phyloP scores from a whole-genome alignment of 176 grass and related monocot genomes.

The Avena eriantha region DNA sequence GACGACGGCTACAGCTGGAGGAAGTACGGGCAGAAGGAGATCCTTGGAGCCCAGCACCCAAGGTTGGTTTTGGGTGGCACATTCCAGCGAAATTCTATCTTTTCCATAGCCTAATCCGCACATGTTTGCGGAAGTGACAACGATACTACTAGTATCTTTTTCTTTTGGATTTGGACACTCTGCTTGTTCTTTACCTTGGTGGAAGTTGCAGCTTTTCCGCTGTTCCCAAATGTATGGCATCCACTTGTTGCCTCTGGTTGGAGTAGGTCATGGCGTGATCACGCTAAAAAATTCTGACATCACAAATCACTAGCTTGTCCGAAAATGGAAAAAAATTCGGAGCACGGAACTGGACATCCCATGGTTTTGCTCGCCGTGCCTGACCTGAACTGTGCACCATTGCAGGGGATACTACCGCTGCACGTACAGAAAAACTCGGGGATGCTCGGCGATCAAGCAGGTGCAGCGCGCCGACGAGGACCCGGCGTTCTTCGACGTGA shows the following conservation, averaged over 20 bases:
- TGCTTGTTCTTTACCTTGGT: background rate
- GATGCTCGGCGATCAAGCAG: slow-evolving; percentile 68
- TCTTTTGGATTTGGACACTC: background rate
- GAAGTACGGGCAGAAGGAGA: slow-evolving; percentile 89
- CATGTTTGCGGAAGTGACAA: slow-evolving; percentile 16
- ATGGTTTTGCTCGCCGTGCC: background rate
- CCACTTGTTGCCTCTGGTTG: slow-evolving; percentile 5
- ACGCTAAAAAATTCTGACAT: background rate
- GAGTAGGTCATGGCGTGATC: background rate
- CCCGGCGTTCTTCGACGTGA: slow-evolving; percentile 57
- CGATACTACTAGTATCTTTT: slow-evolving; percentile 36
- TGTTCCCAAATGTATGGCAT: background rate
- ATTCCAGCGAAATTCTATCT: background rate
- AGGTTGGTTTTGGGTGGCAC: slow-evolving; percentile 53
- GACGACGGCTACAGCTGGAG: slow-evolving; percentile 86
- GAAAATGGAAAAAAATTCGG: background rate
- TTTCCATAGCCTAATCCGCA: slow-evolving; percentile 1
- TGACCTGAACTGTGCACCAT: background rate
- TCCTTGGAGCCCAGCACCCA: slow-evolving; percentile 66
- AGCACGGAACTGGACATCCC: background rate
- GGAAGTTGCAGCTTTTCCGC: background rate
- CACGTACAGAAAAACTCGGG: slow-evolving; percentile 50
- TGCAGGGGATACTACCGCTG: slow-evolving; percentile 81
- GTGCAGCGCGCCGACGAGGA: slow-evolving; percentile 73
- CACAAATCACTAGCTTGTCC: background rate